Percentiles rank a stretch among this genome's conserved stretches.
These are phyloP conservation scores for Claviceps lovelessii DNA, from an alignment of 2,329 filamentous ascomycete genomes.

Conservation along the genomic window DNA sequence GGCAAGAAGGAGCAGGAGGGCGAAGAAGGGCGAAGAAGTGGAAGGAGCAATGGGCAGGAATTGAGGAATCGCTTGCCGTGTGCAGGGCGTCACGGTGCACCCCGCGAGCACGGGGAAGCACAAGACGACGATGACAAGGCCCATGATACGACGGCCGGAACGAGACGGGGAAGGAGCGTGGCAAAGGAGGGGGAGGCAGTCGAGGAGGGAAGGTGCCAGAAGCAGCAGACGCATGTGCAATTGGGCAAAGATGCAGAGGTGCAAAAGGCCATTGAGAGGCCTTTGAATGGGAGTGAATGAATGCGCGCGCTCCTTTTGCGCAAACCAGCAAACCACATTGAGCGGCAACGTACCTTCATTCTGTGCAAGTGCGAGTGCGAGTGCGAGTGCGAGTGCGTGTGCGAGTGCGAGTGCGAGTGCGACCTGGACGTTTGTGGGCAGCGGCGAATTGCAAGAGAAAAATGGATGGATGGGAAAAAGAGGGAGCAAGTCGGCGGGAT, in stretches of 20 bases:
- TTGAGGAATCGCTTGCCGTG: neutral
- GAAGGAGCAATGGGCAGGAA: constrained; percentile 4
- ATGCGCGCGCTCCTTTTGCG: neutral
- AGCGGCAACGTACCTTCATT: constrained; percentile 17
- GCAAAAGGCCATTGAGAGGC: too few species aligned
- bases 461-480: neutral
- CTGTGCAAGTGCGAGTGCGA: constrained; percentile 20
- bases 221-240: neutral
- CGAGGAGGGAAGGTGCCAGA: neutral
- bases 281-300: neutral
- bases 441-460: neutral
- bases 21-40: constrained; percentile 6
- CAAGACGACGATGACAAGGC: neutral
- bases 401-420: neutral
- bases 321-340: neutral
- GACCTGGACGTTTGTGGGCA: neutral
- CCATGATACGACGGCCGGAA: neutral
- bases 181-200: neutral
- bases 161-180: neutral
- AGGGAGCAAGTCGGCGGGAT: neutral
- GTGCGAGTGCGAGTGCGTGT: neutral
- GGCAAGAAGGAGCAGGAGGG: constrained; percentile 4
- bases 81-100: neutral
- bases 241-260: neutral
- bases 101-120: neutral